Evolutionary conservation across 2,329 filamentous ascomycete genomes (phyloP).

Genomic region (Ascochyta viciae-villosae): DNA sequence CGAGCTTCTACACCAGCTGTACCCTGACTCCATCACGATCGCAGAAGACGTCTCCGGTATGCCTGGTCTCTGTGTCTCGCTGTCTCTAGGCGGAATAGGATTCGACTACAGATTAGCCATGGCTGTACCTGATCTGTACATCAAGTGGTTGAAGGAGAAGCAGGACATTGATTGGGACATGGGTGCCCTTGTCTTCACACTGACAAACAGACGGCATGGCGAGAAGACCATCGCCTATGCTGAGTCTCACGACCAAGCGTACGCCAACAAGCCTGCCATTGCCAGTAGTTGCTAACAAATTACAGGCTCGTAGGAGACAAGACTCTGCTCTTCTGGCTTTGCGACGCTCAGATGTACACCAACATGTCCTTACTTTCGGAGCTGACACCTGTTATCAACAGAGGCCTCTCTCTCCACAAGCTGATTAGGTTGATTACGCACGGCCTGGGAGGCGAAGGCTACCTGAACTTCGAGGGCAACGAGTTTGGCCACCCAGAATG

Average conservation of each 20-base stretch:
- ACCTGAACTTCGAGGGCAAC: conserved; percentile 98
- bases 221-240: conserved; percentile 99
- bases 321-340: conserved; percentile 96
- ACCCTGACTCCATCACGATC: conserved; percentile 86
- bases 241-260: conserved; percentile 98
- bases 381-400: conserved; percentile 87
- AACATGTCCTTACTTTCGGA: conserved; percentile 89
- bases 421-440: conserved; percentile 96
- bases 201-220: conserved; percentile 91
- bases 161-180: conserved; percentile 93
- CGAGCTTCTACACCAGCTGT: conserved; percentile 90
- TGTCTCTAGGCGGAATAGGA: conserved; percentile 87
- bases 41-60: conserved; percentile 98
- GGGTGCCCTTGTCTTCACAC: conserved; percentile 79
- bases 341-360: conserved; percentile 95
- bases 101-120: conserved; percentile 98
- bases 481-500: conserved; percentile 99
- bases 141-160: conserved; percentile 96
- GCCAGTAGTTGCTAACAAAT: background rate
- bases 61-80: conserved; percentile 89
- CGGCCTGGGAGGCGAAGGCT: conserved; percentile 89
- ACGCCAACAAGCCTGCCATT: conserved; percentile 52
- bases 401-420: conserved; percentile 93
- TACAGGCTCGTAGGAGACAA: conserved; percentile 92
- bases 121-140: conserved; percentile 98